A percentile compares a stretch with the other conserved stretches of the same genome.
Evolutionary conservation across 257 asterid genomes (phyloP).

Genomic region (Forsythia suspensa): DNA sequence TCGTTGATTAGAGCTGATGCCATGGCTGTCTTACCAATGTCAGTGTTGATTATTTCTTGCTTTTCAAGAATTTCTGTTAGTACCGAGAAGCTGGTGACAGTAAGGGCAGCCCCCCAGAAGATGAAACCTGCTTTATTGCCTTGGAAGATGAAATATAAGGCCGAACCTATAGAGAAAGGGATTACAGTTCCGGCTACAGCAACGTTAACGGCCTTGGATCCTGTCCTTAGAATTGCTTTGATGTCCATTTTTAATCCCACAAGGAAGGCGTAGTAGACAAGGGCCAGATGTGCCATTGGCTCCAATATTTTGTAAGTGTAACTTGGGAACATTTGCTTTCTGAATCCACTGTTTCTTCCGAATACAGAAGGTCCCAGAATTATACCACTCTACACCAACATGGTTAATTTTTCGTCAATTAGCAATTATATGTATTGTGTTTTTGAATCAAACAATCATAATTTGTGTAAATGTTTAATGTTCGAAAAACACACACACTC

Average conservation of each 20-base stretch:
- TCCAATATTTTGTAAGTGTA: constrained; percentile 61
- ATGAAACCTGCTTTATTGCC: constrained; percentile 38
- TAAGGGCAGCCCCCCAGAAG: constrained; percentile 78
- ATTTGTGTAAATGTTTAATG: no score
- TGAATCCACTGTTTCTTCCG: constrained; percentile 43
- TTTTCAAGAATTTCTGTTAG: constrained; percentile 57
- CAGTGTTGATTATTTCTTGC: constrained; percentile 68
- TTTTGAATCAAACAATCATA: background rate
- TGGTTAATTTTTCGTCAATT: background rate
- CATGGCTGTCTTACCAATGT: constrained; percentile 66
- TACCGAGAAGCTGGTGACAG: constrained; percentile 64
- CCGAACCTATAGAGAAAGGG: constrained; percentile 56
- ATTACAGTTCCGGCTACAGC: constrained; percentile 57
- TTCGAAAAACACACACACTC: no score
- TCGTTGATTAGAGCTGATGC: constrained; percentile 61
- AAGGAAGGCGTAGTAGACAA: constrained; percentile 68
- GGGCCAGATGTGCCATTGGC: constrained; percentile 85
- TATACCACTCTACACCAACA: constrained; percentile 64
- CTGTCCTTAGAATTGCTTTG: constrained; percentile 45
- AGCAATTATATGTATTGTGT: background rate
- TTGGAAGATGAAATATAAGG: constrained; percentile 37
- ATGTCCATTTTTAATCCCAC: constrained; percentile 75
- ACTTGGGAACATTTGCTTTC: constrained; percentile 53
- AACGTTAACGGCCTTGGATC: constrained; percentile 51
- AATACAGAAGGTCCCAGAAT: constrained; percentile 72